These are phyloP conservation scores for Triticum timopheevii DNA, from an alignment of 176 grass and related monocot species.

Conservation along the genomic window DNA sequence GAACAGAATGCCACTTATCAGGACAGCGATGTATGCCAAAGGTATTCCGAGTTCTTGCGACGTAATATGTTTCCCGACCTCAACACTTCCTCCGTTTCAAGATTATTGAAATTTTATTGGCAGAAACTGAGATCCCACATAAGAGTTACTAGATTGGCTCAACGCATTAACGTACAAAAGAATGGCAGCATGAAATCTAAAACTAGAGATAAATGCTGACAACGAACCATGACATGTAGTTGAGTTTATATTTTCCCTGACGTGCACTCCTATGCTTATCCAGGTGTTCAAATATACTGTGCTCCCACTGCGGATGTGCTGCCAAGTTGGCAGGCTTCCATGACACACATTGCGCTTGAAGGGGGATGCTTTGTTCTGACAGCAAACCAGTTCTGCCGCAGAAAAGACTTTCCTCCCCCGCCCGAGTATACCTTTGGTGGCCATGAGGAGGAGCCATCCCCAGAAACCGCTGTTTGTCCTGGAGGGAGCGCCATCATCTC, in stretches of 20 bases:
- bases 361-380: conserved; percentile 93
- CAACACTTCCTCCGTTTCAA: not conserved
- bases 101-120: not conserved
- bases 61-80: not conserved
- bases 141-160: not conserved
- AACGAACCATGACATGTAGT: conserved; percentile 15
- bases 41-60: conserved; percentile 44
- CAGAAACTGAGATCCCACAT: not conserved
- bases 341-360: conserved; percentile 89
- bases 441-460: conserved; percentile 66
- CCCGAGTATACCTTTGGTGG: conserved; percentile 73
- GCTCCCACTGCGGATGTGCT: conserved; percentile 66
- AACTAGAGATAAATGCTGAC: conserved; percentile 6
- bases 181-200: not conserved
- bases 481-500: conserved; percentile 93
- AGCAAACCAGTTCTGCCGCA: conserved; percentile 63
- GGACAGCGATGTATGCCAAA: conserved; percentile 91
- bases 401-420: conserved; percentile 78
- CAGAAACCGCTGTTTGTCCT: conserved; percentile 62
- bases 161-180: not conserved
- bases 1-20: conserved; percentile 87
- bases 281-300: conserved; percentile 97
- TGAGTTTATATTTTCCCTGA: conserved; percentile 8
- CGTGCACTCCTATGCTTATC: conserved; percentile 27
- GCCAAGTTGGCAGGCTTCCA: conserved; percentile 75